phyloP scores from a whole-genome alignment of 495 filamentous ascomycete genomes.

The Aspergillus affinis region DNA sequence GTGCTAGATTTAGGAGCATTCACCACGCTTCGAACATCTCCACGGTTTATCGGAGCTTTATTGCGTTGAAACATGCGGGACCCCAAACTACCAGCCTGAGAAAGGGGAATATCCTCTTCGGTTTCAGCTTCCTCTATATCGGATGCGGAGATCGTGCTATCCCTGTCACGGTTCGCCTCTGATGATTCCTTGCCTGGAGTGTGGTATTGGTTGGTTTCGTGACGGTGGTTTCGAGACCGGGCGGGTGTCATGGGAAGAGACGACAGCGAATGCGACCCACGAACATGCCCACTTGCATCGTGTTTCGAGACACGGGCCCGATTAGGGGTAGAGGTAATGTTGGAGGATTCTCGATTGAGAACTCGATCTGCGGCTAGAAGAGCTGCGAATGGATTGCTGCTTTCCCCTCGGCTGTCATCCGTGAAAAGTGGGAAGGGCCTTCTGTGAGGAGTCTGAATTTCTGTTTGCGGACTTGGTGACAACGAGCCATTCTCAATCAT shows the following conservation, averaged over 20 bases:
- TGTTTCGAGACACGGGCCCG: conserved; percentile 45
- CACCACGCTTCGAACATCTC: conserved; percentile 15
- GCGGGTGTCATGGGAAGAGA: conserved; percentile 78
- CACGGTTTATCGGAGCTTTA: conserved; percentile 28
- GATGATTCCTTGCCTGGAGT: conserved; percentile 57
- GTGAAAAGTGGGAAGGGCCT: conserved; percentile 49
- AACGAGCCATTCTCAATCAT: conserved; percentile 57
- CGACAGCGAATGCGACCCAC: conserved; percentile 72
- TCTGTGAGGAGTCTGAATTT: conserved; percentile 48
- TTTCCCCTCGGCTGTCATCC: conserved; percentile 41
- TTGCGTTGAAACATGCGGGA: conserved; percentile 50
- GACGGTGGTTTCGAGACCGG: conserved; percentile 39
- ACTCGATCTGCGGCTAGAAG: conserved; percentile 73
- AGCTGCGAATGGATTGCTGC: conserved; percentile 65
- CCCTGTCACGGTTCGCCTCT: conserved; percentile 61
- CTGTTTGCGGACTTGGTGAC: conserved; percentile 40
- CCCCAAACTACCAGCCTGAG: conserved; percentile 50
- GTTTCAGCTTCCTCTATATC: conserved; percentile 64
- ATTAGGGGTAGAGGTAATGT: conserved; percentile 62
- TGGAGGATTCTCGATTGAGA: conserved; percentile 69
- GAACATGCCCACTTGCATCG: conserved; percentile 56
- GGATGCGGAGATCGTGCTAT: conserved; percentile 86
- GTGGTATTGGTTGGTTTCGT: conserved; percentile 52
- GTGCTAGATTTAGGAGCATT: conserved; percentile 40
- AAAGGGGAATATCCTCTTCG: conserved; percentile 55